phyloP scores from a whole-genome alignment of 768 basidiomycete genomes.

The Leccinum imitatum region DNA sequence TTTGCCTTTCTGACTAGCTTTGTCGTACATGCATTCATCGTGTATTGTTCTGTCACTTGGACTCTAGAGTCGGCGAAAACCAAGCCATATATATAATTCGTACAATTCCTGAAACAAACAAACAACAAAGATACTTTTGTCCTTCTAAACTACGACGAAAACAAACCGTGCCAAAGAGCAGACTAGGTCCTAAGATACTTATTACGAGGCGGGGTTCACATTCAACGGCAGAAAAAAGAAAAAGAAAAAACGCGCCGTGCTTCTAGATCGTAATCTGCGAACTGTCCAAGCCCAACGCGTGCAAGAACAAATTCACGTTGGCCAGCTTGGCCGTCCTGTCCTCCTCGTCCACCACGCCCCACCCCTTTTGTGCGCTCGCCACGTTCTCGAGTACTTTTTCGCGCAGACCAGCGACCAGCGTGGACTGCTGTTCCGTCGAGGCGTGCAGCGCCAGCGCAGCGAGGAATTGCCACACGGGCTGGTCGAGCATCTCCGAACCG shows the following conservation, averaged over 20 bases:
- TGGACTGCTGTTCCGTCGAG: conserved; percentile 82
- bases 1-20: conserved; percentile 6
- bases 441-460: conserved; percentile 87
- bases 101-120: conserved; percentile 17
- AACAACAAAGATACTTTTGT: conserved; percentile 16
- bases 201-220: too few relatives aligned
- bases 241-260: neutral
- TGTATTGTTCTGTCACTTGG: neutral
- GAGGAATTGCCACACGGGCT: conserved; percentile 94
- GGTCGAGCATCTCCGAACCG: conserved; percentile 66
- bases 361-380: conserved; percentile 71
- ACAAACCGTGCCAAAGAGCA: conserved; percentile 8
- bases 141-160: conserved; percentile 12
- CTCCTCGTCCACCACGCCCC: conserved; percentile 63
- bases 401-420: conserved; percentile 78
- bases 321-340: conserved; percentile 75
- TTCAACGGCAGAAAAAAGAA: too few relatives aligned
- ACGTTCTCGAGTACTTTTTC: conserved; percentile 96
- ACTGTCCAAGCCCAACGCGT: conserved; percentile 71
- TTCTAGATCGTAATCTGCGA: conserved; percentile 63
- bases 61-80: neutral
- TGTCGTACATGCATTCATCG: neutral
- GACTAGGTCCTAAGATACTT: conserved; percentile 6
- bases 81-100: conserved; percentile 13
- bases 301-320: conserved; percentile 91